Percentiles rank a stretch among this genome's conserved stretches.
Evolutionary conservation across 225 moss, liverwort and hornwort genomes (phyloP).

Genomic region (Thuidium tamariscinum): DNA sequence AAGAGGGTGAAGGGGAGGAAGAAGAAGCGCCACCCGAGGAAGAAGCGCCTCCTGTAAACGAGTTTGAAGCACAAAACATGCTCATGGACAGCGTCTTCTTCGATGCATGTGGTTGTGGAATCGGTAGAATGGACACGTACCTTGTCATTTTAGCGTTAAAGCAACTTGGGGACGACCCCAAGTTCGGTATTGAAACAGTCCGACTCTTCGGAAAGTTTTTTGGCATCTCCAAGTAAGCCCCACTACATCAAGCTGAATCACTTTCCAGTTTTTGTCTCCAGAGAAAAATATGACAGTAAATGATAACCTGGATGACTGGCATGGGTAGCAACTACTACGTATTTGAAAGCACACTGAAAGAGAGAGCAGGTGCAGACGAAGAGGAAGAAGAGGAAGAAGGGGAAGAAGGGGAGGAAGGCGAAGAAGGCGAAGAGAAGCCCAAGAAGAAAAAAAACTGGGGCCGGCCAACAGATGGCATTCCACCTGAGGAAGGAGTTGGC

Average conservation of each 20-base stretch:
- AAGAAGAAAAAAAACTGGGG: constrained; percentile 37
- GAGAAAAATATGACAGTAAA: background rate
- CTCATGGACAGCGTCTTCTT: constrained; percentile 71
- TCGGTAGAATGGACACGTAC: constrained; percentile 63
- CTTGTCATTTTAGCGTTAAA: constrained; percentile 73
- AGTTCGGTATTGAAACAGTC: constrained; percentile 40
- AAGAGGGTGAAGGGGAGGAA: constrained; percentile 41
- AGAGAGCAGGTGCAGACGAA: constrained; percentile 14
- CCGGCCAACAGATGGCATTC: constrained; percentile 55
- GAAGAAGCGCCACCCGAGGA: constrained; percentile 31
- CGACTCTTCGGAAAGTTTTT: constrained; percentile 85
- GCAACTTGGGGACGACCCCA: constrained; percentile 73
- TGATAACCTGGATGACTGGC: background rate
- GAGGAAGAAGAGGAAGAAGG: constrained; percentile 11
- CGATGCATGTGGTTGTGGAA: constrained; percentile 73
- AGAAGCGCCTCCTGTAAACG: constrained; percentile 46
- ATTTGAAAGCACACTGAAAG: constrained; percentile 63
- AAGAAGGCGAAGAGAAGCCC: constrained; percentile 17
- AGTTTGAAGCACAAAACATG: constrained; percentile 76
- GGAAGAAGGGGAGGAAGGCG: background rate
- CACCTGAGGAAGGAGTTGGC: constrained; percentile 54
- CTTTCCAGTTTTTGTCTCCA: background rate
- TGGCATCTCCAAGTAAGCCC: constrained; percentile 50
- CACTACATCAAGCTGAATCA: background rate
- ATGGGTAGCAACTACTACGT: constrained; percentile 63